Evolutionary conservation across 805 yeast species (phyloP), one percentile per base, ranked within the genome.

Genomic region (Peterozyma toletana): DNA sequence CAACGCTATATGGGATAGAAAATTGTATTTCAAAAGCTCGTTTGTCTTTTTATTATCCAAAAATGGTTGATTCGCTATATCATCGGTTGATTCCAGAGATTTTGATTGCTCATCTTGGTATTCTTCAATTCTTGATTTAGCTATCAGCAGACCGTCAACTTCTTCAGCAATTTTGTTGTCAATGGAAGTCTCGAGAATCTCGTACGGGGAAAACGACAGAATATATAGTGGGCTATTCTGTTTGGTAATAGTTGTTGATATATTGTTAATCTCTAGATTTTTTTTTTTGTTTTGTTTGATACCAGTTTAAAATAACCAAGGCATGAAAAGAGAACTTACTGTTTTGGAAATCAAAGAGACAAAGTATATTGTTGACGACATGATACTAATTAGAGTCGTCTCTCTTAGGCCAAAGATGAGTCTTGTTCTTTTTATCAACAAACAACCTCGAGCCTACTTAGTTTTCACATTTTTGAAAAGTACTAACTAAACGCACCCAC

Each of bases 1-100:
- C 18, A 83, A 62, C 5, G 88, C 79, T 83, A 83, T 82, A 55
- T 83, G 87, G n/a, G 86, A 75, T 30, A 83, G 64, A 51, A 83
- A 83, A 53, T 83, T 80, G 62, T 78, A 81, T 51, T 81, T 78
- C 30, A 82, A 62, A 43, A 75, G 62, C 46, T 67, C 68, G 50
- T 77, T 71, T 38, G 71, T 36, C 54, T 21, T 21, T 21, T 7
- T 21, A 21, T 21, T 21, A 5, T 21, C 57, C 3, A 56, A 42
- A 36, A 57, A 54, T n/a, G 55, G 47, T n/a, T 45, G 13, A 9
- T 37, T 33, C 7, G 7, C 27, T 7, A 21, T 4, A 7, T 14
- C 40, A 31, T 2, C 17, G 14, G n/a, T 33, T 33, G 16, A 17
- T 33, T 21, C 47, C 47, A 27, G 39, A 44, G n/a, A 37, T 17